These are phyloP conservation scores for Camptophora hylomeconis DNA, from an alignment of 2,329 filamentous ascomycete genomes.

Conservation along the genomic window DNA sequence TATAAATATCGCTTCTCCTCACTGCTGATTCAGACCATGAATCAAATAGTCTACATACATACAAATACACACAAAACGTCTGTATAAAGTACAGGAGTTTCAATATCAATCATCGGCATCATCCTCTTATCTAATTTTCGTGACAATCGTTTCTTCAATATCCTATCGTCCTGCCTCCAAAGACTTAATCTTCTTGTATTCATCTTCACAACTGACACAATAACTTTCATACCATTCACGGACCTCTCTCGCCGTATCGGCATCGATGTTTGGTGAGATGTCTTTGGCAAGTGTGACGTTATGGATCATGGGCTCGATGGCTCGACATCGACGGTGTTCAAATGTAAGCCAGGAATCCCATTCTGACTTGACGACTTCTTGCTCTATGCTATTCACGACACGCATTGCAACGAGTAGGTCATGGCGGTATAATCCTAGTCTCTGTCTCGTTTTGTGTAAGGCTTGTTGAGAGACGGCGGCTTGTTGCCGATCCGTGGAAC, in stretches of 20 bases:
- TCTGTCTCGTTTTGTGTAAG: conserved; percentile 67
- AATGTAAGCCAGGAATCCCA: conserved; percentile 87
- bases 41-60: no score
- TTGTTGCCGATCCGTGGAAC: no score
- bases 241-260: conserved; percentile 11
- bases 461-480: conserved; percentile 49
- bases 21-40: no score
- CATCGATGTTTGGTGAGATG: conserved; percentile 18
- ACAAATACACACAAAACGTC: no score
- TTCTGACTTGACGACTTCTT: conserved; percentile 71
- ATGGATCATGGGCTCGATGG: conserved; percentile 38
- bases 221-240: conserved; percentile 44
- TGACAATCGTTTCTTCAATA: no score
- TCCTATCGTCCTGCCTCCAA: not conserved
- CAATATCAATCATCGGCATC: no score
- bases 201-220: conserved; percentile 44
- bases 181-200: conserved; percentile 10
- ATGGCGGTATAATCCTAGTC: conserved; percentile 72
- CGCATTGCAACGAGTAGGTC: conserved; percentile 83
- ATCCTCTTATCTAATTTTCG: no score
- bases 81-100: no score
- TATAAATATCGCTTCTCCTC: no score
- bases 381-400: conserved; percentile 78
- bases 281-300: conserved; percentile 16
- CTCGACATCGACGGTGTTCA: conserved; percentile 63